Evolutionary conservation across 1,284 basidiomycete species (phyloP).

Genomic region (Pseudozyma hubeiensis): DNA sequence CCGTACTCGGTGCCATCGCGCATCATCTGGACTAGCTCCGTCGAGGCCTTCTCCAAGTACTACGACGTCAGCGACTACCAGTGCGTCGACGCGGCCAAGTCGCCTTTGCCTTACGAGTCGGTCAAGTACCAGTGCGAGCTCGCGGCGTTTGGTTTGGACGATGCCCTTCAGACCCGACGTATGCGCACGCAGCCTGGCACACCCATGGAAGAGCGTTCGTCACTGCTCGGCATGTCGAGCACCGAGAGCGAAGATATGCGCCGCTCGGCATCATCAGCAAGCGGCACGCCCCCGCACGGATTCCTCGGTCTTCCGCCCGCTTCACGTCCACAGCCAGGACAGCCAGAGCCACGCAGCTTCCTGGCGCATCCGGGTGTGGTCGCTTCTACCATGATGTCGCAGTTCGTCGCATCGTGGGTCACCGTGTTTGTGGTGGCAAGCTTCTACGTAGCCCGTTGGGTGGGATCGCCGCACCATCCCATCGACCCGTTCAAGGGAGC

Average conservation of each 20-base stretch:
- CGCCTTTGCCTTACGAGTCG: slow-evolving; percentile 65
- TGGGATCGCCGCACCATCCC: slow-evolving; percentile 64
- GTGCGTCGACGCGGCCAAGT: slow-evolving; percentile 52
- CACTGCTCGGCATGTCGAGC: slow-evolving; percentile 26
- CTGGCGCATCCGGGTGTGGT: slow-evolving; percentile 68
- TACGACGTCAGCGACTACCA: slow-evolving; percentile 65
- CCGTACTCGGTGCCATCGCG: slow-evolving; percentile 62
- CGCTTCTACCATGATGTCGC: slow-evolving; percentile 67
- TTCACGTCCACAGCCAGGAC: slow-evolving; percentile 25
- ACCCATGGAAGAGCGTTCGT: slow-evolving; percentile 44
- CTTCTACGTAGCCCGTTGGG: slow-evolving; percentile 66
- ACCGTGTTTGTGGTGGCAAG: slow-evolving; percentile 54
- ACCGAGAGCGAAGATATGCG: slow-evolving; percentile 18
- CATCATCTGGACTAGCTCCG: slow-evolving; percentile 68
- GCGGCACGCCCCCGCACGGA: slow-evolving; percentile 28
- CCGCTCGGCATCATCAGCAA: slow-evolving; percentile 29
- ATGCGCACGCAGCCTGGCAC: slow-evolving; percentile 52
- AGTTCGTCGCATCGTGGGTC: slow-evolving; percentile 58
- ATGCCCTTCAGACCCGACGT: slow-evolving; percentile 51
- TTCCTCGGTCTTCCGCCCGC: slow-evolving; percentile 45
- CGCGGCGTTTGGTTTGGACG: slow-evolving; percentile 63
- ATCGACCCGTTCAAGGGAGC: slow-evolving; percentile 67
- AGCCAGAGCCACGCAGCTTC: slow-evolving; percentile 57
- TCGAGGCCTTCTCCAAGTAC: slow-evolving; percentile 63
- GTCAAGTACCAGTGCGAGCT: slow-evolving; percentile 69